Evolutionary conservation across 345 rosid genomes (phyloP).

Genomic region (Capsella bursapastoris): DNA sequence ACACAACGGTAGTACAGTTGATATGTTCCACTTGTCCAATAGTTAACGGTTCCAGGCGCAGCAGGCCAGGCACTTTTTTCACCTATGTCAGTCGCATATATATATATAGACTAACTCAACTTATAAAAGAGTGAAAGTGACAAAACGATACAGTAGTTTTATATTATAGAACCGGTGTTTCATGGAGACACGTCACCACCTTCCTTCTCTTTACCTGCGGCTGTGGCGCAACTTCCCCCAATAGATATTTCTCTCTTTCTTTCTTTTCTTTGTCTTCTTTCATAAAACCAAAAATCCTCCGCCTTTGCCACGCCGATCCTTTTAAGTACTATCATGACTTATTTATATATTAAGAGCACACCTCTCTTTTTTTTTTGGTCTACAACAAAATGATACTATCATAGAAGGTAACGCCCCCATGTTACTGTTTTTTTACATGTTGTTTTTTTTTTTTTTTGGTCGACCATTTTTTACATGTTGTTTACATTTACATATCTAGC

Average conservation of each 20-base stretch:
- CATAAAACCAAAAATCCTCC: background rate
- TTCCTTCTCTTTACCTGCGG: background rate
- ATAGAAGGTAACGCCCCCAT: background rate
- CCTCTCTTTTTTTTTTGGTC: too few relatives aligned
- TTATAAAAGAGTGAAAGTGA: background rate
- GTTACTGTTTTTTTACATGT: background rate
- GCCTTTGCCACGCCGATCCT: conserved; percentile 14
- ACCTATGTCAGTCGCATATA: too few relatives aligned
- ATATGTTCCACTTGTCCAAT: conserved; percentile 28
- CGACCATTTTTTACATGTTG: too few relatives aligned
- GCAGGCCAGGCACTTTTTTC: conserved; percentile 15
- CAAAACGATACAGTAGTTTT: background rate
- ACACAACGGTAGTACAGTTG: background rate
- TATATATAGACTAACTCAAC: too few relatives aligned
- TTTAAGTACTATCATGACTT: background rate
- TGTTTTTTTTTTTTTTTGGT: too few relatives aligned
- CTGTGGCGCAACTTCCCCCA: conserved; percentile 7
- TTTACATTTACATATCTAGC: too few relatives aligned
- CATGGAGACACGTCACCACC: conserved; percentile 22
- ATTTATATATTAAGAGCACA: too few relatives aligned
- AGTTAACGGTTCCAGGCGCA: background rate
- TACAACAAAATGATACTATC: background rate
- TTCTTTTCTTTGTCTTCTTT: background rate
- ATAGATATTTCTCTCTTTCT: conserved; percentile 27
- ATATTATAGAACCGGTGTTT: background rate